These are phyloP conservation scores for Populus hybrid DNA, from an alignment of 441 rosid species.

Conservation along the genomic window DNA sequence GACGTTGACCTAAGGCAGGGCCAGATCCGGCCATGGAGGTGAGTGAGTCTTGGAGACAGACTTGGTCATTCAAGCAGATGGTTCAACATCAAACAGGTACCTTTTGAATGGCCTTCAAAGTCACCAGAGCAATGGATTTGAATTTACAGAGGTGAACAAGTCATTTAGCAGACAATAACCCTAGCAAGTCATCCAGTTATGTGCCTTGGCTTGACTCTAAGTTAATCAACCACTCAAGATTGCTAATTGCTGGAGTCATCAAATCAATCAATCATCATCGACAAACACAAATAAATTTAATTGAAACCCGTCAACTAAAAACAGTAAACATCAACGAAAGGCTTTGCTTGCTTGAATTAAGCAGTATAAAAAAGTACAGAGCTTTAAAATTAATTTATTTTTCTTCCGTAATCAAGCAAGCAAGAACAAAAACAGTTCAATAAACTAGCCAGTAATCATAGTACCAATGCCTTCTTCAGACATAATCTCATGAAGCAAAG, in stretches of 20 bases:
- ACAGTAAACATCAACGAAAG: neutral
- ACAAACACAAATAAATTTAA: neutral
- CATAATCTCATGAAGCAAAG: slow-evolving; percentile 85
- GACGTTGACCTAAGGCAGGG: neutral
- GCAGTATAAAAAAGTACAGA: neutral
- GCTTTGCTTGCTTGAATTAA: neutral
- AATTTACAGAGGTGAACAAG: neutral
- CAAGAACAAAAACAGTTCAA: neutral
- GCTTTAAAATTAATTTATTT: neutral
- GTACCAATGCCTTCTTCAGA: slow-evolving; percentile 90
- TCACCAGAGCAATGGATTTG: neutral
- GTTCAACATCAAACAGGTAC: neutral
- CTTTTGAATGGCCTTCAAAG: neutral
- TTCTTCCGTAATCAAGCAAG: neutral
- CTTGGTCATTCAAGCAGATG: neutral
- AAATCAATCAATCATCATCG: neutral
- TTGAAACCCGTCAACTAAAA: neutral
- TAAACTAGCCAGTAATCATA: slow-evolving; percentile 65
- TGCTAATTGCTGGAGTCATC: neutral
- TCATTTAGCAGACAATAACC: neutral
- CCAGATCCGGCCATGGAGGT: neutral
- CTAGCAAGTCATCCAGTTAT: neutral
- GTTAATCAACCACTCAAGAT: neutral
- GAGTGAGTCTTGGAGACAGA: neutral
- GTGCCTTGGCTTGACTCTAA: no score